Evolutionary conservation across 768 basidiomycete species (phyloP).

Genomic region (Aureoboletus auriporus): DNA sequence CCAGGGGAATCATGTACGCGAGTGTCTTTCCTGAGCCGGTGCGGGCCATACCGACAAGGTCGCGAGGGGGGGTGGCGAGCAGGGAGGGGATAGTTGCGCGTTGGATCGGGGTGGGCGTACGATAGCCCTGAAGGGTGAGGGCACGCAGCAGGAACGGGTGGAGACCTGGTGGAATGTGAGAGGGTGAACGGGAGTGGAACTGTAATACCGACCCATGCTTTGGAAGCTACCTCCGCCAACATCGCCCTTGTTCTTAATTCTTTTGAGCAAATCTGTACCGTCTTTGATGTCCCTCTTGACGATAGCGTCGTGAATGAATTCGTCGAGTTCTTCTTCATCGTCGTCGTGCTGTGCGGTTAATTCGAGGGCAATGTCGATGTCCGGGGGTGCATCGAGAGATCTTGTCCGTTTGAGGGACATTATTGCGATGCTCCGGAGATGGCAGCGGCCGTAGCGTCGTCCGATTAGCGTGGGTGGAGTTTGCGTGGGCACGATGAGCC

Average conservation of each 20-base stretch:
- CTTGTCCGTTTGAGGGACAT: conserved; percentile 33
- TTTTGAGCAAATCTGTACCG: conserved; percentile 75
- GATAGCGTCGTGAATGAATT: conserved; percentile 67
- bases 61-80: conserved; percentile 78
- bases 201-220: conserved; percentile 72
- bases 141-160: conserved; percentile 81
- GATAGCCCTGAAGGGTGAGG: conserved; percentile 87
- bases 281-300: conserved; percentile 67
- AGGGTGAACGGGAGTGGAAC: background rate
- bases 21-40: conserved; percentile 98
- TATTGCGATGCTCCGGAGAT: conserved; percentile 17
- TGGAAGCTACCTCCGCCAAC: conserved; percentile 94
- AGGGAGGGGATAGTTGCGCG: conserved; percentile 83
- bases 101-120: conserved; percentile 95
- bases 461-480: background rate
- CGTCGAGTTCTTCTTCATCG: conserved; percentile 55
- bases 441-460: background rate
- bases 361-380: conserved; percentile 65
- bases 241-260: conserved; percentile 69
- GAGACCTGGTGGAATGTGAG: conserved; percentile 50
- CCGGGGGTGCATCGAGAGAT: conserved; percentile 9
- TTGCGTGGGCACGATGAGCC: conserved; percentile 2
- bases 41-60: conserved; percentile 97
- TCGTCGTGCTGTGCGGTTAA: conserved; percentile 45
- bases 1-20: conserved; percentile 90